Evolutionary conservation across 1,139 yeast genomes (phyloP), one percentile per base, ranked within the genome.

Genomic region (Chernovozyma aurita): DNA sequence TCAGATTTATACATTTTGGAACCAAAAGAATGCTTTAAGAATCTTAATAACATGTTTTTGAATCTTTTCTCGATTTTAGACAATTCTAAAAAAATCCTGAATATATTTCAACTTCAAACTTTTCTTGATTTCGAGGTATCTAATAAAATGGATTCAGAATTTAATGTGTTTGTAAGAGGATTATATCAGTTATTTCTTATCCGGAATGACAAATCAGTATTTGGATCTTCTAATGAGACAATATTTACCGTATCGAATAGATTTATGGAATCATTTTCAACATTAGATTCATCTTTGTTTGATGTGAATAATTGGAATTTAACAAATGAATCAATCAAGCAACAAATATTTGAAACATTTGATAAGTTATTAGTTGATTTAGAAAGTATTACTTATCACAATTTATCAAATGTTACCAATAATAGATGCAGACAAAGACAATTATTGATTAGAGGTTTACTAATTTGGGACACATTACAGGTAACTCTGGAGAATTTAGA

Each of bases 361-460:
- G 42, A 42, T 14, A 38, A 45, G 41, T 37, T 55, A 38, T 39
- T 70, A 22, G 45, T 47, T 6, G 74, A 70, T 37, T 41, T 74
- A 14, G 78, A 73, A 40, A 55, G 66, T 3, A 74, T 73, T 0
- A 56, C 69, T 18, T 75, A 76, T 50, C 87, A 83, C 40, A 63
- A 72, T 48, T 53, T 85, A 28, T 73, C 78, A 11, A 65, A 73
- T 2, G 63, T 69, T 42, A 81, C 86, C 14, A 85, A 81, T 55
- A 90, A 90, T 51, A 78, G 86, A 18, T 79, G 95, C 37, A 73
- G 96, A 36, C 92, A 86, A 52, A 76, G 96, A 44, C 96, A 87
- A 52, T 48, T 68, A 68, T 77, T 48, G 59, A 82, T 55, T 56
- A 79, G 49, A 66, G 81, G 55, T 61, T 73, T 53, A 49, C 78